Conservation (phyloP, 2,329 filamentous ascomycete species). For the Alternaria postmessia region DNA sequence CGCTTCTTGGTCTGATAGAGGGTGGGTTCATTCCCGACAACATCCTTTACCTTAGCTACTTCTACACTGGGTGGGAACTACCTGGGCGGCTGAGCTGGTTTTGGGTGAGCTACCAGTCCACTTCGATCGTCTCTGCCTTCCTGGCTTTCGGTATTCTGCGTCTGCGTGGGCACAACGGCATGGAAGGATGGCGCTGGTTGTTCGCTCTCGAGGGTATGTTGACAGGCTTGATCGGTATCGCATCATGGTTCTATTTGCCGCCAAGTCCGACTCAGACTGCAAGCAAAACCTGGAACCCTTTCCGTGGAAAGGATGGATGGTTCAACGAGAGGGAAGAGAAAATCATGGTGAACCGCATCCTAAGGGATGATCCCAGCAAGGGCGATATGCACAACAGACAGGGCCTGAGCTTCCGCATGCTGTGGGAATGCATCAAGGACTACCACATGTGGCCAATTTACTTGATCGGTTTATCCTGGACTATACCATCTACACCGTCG, state of each 20-base stretch:
- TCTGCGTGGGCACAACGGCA: slow-evolving; percentile 57
- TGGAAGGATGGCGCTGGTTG: slow-evolving; percentile 66
- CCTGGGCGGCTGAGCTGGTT: slow-evolving; percentile 73
- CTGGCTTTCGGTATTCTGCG: slow-evolving; percentile 64
- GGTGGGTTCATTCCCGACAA: slow-evolving; percentile 69
- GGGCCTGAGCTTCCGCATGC: slow-evolving; percentile 57
- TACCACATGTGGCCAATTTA: slow-evolving; percentile 63
- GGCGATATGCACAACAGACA: slow-evolving; percentile 70
- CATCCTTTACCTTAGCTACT: slow-evolving; percentile 75
- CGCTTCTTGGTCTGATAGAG: slow-evolving; percentile 55
- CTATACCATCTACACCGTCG: slow-evolving; percentile 45
- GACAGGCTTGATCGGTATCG: slow-evolving; percentile 48
- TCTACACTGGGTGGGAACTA: slow-evolving; percentile 75
- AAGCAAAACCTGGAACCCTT: slow-evolving; percentile 50
- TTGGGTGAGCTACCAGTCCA: slow-evolving; percentile 71
- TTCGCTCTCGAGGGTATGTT: slow-evolving; percentile 56
- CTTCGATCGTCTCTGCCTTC: slow-evolving; percentile 65
- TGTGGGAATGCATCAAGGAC: slow-evolving; percentile 61
- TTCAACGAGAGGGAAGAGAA: slow-evolving; percentile 72
- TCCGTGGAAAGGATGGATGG: slow-evolving; percentile 71
- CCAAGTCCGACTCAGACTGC: slow-evolving; percentile 70
- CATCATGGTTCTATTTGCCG: slow-evolving; percentile 51
- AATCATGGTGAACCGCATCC: slow-evolving; percentile 71
- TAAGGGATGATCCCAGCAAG: slow-evolving; percentile 64
- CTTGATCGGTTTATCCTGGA: slow-evolving; percentile 46